Evolutionary conservation across 2,329 filamentous ascomycete genomes (phyloP).

Genomic region (Neofusicoccum parvum): DNA sequence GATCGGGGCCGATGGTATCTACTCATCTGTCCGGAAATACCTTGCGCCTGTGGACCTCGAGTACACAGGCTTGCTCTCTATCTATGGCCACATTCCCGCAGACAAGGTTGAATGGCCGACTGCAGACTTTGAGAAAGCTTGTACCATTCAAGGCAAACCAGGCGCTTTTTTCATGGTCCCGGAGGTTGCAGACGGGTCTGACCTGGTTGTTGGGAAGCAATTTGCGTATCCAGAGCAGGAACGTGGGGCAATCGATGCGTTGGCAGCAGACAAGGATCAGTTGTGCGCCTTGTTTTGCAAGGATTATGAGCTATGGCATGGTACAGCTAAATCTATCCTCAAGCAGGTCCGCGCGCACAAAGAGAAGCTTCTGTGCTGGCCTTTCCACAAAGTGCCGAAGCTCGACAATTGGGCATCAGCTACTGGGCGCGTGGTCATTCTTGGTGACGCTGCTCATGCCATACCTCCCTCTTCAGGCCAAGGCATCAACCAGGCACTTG

Average conservation of each 20-base stretch:
- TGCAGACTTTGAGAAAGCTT: background rate
- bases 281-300: slow-evolving; percentile 40
- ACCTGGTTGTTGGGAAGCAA: slow-evolving; percentile 44
- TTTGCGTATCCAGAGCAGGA: background rate
- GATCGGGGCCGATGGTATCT: slow-evolving; percentile 60
- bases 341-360: slow-evolving; percentile 35
- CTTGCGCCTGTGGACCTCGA: slow-evolving; percentile 49
- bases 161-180: slow-evolving; percentile 57
- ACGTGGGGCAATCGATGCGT: background rate
- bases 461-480: slow-evolving; percentile 53
- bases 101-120: slow-evolving; percentile 6
- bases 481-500: slow-evolving; percentile 52
- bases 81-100: slow-evolving; percentile 30
- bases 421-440: slow-evolving; percentile 41
- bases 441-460: slow-evolving; percentile 54
- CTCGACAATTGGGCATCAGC: slow-evolving; percentile 49
- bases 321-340: slow-evolving; percentile 42
- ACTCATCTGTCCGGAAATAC: slow-evolving; percentile 55
- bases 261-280: slow-evolving; percentile 27
- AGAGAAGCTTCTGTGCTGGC: slow-evolving; percentile 48
- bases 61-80: slow-evolving; percentile 36
- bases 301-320: slow-evolving; percentile 37
- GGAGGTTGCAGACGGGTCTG: slow-evolving; percentile 52
- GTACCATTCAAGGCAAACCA: slow-evolving; percentile 25
- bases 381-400: slow-evolving; percentile 53